Evolutionary conservation across 1,284 basidiomycete species (phyloP).

Genomic region (Cutaneotrichosporon dermatis): DNA sequence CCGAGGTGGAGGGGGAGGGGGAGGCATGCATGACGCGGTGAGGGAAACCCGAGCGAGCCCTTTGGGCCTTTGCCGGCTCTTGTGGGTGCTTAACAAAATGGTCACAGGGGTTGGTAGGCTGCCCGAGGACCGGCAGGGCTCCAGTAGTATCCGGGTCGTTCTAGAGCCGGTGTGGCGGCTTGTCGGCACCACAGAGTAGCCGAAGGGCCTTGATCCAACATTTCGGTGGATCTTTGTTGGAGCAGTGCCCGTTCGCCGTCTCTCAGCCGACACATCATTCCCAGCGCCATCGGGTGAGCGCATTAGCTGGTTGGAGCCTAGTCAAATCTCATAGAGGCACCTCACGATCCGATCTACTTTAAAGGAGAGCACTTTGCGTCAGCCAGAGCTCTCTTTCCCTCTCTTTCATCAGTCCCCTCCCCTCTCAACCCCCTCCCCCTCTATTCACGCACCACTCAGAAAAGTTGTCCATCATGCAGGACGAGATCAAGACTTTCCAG

Average conservation of each 20-base stretch:
- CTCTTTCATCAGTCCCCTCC: not conserved
- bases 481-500: conserved; percentile 58
- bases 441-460: too few relatives aligned
- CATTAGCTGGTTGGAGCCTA: not conserved
- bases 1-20: too few relatives aligned
- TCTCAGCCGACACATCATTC: not conserved
- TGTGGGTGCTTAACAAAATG: too few relatives aligned
- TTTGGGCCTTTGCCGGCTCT: too few relatives aligned
- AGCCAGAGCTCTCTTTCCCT: too few relatives aligned
- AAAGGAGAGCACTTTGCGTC: too few relatives aligned
- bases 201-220: conserved; percentile 1
- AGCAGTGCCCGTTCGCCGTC: not conserved
- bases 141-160: not conserved
- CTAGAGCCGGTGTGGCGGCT: not conserved
- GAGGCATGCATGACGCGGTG: too few relatives aligned
- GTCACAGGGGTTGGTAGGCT: too few relatives aligned
- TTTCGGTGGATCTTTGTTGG: conserved; percentile 7
- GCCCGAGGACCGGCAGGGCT: too few relatives aligned
- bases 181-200: conserved; percentile 5
- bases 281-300: not conserved
- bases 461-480: conserved; percentile 4
- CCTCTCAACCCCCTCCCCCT: not conserved
- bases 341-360: too few relatives aligned
- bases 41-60: too few relatives aligned
- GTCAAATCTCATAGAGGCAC: not conserved